Conservation (phyloP, 1,284 basidiomycete genomes). For the Cutaneotrichosporon curvatum region DNA sequence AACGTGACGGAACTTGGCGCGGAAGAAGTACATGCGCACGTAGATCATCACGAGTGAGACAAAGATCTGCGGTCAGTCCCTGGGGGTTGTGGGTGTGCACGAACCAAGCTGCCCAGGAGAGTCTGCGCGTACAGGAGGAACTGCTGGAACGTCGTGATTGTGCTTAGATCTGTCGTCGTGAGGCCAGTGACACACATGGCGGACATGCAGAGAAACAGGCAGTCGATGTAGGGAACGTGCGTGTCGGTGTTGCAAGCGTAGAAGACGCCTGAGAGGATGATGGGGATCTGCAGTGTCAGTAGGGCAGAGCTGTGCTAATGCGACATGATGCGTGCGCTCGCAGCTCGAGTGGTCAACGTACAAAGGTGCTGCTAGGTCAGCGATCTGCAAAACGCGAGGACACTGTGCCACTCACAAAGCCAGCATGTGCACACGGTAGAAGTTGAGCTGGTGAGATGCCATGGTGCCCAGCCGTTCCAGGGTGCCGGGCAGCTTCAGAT, state of each 20-base stretch:
- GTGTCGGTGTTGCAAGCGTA: conserved; percentile 41
- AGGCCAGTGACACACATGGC: conserved; percentile 52
- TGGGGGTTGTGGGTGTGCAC: too few relatives aligned
- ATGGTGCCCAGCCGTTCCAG: background rate
- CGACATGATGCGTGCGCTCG: background rate
- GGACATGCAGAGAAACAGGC: conserved; percentile 49
- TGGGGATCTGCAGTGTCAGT: conserved; percentile 35
- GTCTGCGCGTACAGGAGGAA: conserved; percentile 47
- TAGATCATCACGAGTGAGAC: conserved; percentile 46
- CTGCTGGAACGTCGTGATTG: conserved; percentile 49
- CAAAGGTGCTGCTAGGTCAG: conserved; percentile 33
- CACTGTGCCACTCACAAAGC: conserved; percentile 36
- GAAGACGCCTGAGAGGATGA: conserved; percentile 49
- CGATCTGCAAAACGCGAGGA: too few relatives aligned
- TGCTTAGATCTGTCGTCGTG: conserved; percentile 48
- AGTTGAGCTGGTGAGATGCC: conserved; percentile 29
- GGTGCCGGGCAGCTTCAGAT: conserved; percentile 1
- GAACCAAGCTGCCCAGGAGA: conserved; percentile 42
- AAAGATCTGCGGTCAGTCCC: conserved; percentile 26
- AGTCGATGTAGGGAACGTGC: conserved; percentile 49
- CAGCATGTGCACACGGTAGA: conserved; percentile 47
- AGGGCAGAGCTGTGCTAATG: background rate
- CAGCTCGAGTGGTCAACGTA: conserved; percentile 7
- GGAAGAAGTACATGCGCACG: conserved; percentile 57
- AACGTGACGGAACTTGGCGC: conserved; percentile 62